Conservation (phyloP, 495 filamentous ascomycete genomes). For the Penicillium turbatum region DNA sequence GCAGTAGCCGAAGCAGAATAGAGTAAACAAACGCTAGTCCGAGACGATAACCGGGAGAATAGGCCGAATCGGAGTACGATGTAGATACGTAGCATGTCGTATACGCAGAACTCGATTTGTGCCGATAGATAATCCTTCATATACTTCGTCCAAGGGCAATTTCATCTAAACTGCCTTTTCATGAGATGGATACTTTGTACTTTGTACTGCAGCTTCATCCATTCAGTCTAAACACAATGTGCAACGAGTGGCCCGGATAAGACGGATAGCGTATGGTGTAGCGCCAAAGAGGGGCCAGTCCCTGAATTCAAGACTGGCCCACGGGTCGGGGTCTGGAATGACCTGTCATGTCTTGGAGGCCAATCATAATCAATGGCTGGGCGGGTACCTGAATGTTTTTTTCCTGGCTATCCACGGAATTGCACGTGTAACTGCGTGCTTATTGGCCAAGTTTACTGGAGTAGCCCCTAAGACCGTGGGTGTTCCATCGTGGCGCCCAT, state of each 20-base stretch:
- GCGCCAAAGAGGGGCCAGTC: background rate
- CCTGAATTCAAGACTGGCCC: background rate
- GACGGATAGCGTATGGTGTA: background rate
- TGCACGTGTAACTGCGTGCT: constrained; percentile 11
- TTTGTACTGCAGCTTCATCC: background rate
- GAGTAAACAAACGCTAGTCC: background rate
- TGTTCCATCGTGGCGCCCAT: constrained; percentile 20
- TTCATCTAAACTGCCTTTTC: too few species aligned
- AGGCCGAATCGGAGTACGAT: background rate
- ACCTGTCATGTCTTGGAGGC: constrained; percentile 20
- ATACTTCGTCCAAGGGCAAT: too few species aligned
- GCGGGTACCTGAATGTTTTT: constrained; percentile 30
- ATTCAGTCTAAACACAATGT: background rate
- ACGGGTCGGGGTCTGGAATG: constrained; percentile 18
- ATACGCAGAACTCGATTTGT: too few species aligned
- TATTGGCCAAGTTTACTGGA: constrained; percentile 16
- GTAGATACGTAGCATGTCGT: too few species aligned
- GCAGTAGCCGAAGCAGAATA: constrained; percentile 7
- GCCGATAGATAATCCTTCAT: too few species aligned
- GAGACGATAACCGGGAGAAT: background rate
- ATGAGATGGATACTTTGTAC: background rate
- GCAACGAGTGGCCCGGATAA: background rate
- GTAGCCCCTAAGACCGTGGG: constrained; percentile 24
- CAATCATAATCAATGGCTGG: constrained; percentile 15
- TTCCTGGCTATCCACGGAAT: constrained; percentile 12